Evolutionary conservation across 805 yeast species (phyloP).

Genomic region (Metschnikowia sp.): DNA sequence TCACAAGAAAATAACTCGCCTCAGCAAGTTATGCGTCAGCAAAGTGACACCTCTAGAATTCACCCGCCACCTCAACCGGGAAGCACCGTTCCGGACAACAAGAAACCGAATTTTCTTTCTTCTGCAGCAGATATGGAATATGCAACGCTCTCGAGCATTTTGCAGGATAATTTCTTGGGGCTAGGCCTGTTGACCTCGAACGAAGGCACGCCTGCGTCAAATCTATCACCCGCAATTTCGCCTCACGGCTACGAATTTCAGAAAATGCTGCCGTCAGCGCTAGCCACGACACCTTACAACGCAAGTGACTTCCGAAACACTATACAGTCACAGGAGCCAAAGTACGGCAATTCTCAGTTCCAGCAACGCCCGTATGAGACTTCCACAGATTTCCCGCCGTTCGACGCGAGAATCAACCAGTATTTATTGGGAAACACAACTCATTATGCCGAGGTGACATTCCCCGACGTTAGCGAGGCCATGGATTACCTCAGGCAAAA

Average conservation of each 20-base stretch:
- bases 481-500: conserved; percentile 35
- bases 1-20: too few relatives aligned
- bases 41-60: too few relatives aligned
- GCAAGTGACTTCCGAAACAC: not conserved
- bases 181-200: conserved; percentile 25
- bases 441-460: conserved; percentile 40
- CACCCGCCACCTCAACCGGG: not conserved
- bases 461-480: conserved; percentile 57
- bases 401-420: conserved; percentile 62
- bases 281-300: not conserved
- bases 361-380: not conserved
- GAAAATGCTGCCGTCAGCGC: conserved; percentile 1
- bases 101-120: conserved; percentile 48
- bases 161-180: conserved; percentile 43
- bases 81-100: not conserved
- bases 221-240: conserved; percentile 35
- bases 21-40: too few relatives aligned
- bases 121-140: conserved; percentile 74
- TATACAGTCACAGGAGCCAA: not conserved
- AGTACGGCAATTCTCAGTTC: not conserved
- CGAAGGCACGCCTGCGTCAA: conserved; percentile 39
- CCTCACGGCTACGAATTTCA: conserved; percentile 23
- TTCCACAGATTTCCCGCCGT: conserved; percentile 33
- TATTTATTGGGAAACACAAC: conserved; percentile 57
- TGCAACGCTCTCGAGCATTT: conserved; percentile 62